These are phyloP conservation scores for Tetrahymena borealis DNA, from an alignment of 73 alveolate genomes.

Conservation along the genomic window DNA sequence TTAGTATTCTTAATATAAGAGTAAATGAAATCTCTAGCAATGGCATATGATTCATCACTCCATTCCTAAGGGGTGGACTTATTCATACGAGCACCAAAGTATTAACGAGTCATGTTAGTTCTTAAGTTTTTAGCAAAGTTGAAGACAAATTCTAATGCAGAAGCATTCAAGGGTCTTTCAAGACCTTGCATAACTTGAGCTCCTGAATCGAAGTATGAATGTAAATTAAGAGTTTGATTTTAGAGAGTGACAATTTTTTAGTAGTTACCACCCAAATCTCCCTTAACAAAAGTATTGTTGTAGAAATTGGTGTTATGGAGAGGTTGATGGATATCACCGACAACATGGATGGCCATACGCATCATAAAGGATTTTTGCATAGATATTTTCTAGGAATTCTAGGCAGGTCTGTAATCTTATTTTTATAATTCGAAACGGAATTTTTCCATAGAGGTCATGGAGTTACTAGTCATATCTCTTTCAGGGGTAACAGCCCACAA, in stretches of 20 bases:
- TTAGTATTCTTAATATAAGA: neutral
- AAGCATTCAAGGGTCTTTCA: neutral
- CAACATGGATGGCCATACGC: conserved; percentile 56
- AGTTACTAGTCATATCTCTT: conserved; percentile 11
- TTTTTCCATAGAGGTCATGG: conserved; percentile 47
- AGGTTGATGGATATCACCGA: conserved; percentile 75
- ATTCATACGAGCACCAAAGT: neutral
- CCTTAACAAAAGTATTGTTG: conserved; percentile 41
- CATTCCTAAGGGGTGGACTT: conserved; percentile 9
- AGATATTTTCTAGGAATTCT: too few species aligned
- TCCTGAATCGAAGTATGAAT: conserved; percentile 23
- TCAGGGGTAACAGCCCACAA: too few species aligned
- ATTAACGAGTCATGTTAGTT: neutral
- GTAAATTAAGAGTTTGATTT: neutral
- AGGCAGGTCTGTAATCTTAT: too few species aligned
- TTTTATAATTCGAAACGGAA: too few species aligned
- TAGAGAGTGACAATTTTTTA: conserved; percentile 15
- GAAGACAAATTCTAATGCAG: neutral
- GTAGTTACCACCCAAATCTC: conserved; percentile 65
- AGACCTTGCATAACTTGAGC: neutral
- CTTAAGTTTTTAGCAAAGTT: neutral
- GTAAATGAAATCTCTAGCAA: neutral
- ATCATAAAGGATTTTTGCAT: conserved; percentile 26
- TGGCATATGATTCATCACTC: conserved; percentile 4
- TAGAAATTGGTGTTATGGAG: conserved; percentile 57